Evolutionary conservation across 163 green algal species (phyloP).

Genomic region (Coccomyxa subellipsoidea): DNA sequence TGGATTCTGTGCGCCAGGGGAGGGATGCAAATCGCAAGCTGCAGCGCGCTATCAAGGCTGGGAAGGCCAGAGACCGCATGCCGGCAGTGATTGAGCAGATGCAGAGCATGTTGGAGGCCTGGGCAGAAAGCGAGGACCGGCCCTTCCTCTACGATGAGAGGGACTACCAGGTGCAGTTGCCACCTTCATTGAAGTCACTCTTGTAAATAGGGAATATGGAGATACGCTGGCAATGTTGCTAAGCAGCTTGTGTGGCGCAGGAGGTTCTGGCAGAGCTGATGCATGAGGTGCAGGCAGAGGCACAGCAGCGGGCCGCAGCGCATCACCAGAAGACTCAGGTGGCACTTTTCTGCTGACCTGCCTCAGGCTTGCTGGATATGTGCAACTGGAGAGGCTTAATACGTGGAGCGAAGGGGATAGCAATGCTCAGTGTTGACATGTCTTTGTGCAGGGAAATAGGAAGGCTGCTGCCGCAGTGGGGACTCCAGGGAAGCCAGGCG

Average conservation of each 20-base stretch:
- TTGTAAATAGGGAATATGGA: background rate
- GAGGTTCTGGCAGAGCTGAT: conserved; percentile 34
- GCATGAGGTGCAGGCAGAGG: conserved; percentile 34
- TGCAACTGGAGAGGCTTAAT: too few relatives aligned
- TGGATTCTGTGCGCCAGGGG: conserved; percentile 32
- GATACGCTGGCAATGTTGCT: background rate
- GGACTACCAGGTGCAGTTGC: background rate
- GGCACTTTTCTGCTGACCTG: background rate
- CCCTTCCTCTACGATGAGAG: conserved; percentile 45
- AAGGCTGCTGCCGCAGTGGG: background rate
- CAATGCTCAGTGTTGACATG: background rate
- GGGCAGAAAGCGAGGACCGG: conserved; percentile 34
- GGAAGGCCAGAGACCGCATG: conserved; percentile 41
- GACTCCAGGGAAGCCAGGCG: background rate
- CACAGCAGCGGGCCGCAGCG: background rate
- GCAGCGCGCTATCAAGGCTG: conserved; percentile 50
- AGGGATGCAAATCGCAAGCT: conserved; percentile 52
- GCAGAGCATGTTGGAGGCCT: conserved; percentile 34
- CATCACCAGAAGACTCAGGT: conserved; percentile 10
- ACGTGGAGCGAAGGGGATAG: background rate
- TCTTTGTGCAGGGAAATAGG: background rate
- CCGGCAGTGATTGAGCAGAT: conserved; percentile 30
- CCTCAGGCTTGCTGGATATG: too few relatives aligned
- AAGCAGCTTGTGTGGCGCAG: background rate
- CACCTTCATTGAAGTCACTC: background rate